A percentile compares a stretch with the other conserved stretches of the same genome.
phyloP scores from a whole-genome alignment of 495 filamentous ascomycete genomes.

The Staphylotrichum longicolle region DNA sequence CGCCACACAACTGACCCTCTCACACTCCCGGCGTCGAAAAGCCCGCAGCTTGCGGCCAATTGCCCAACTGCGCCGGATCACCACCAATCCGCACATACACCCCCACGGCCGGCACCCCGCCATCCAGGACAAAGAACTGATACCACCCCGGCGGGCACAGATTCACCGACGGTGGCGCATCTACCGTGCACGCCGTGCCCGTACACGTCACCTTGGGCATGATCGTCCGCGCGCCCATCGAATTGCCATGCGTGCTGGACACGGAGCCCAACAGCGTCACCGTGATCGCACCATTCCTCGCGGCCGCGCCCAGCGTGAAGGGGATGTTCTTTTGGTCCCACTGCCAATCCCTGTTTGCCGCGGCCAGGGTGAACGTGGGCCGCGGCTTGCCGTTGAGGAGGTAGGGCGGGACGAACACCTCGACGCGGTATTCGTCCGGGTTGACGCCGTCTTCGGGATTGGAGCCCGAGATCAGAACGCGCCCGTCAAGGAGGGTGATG shows the following conservation, averaged over 20 bases:
- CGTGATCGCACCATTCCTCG: conserved; percentile 43
- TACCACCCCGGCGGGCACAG: conserved; percentile 60
- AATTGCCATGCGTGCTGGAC: conserved; percentile 61
- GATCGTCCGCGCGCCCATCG: conserved; percentile 60
- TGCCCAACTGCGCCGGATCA: conserved; percentile 56
- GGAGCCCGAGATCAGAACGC: conserved; percentile 63
- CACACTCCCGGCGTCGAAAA: conserved; percentile 50
- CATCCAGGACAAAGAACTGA: conserved; percentile 59
- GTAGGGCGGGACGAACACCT: conserved; percentile 65
- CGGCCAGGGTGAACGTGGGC: conserved; percentile 46
- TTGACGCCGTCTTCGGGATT: conserved; percentile 57
- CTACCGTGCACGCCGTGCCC: conserved; percentile 51
- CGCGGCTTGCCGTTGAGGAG: conserved; percentile 50
- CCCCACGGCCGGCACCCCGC: conserved; percentile 53
- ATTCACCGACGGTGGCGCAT: conserved; percentile 53
- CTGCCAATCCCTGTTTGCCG: conserved; percentile 49
- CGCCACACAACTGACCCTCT: no score
- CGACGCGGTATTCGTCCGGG: conserved; percentile 63
- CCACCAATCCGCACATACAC: conserved; percentile 61
- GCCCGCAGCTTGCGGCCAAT: conserved; percentile 54
- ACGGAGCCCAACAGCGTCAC: conserved; percentile 58
- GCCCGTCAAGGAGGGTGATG: conserved; percentile 62
- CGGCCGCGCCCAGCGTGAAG: conserved; percentile 38
- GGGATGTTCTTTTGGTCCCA: conserved; percentile 39
- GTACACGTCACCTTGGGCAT: conserved; percentile 54